Evolutionary conservation across 352 stramenopile species (phyloP).

Genomic region (Phytophthora vignae): DNA sequence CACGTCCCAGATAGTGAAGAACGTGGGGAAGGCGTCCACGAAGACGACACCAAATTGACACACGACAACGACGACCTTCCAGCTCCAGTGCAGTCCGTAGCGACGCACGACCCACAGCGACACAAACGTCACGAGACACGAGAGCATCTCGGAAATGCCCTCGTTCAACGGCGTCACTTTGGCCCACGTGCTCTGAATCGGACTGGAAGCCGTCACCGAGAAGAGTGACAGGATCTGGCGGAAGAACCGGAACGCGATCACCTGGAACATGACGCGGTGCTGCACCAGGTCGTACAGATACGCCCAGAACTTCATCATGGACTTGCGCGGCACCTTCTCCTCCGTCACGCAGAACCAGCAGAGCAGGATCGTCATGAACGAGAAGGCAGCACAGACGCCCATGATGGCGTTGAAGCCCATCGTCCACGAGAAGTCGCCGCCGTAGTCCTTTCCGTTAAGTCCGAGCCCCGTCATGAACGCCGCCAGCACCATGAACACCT

Average conservation of each 20-base stretch:
- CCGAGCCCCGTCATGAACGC: slow-evolving; percentile 55
- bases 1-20: slow-evolving; percentile 75
- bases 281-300: slow-evolving; percentile 55
- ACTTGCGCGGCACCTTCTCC: slow-evolving; percentile 39
- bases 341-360: slow-evolving; percentile 60
- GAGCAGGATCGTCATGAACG: slow-evolving; percentile 47
- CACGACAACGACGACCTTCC: slow-evolving; percentile 49
- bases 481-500: slow-evolving; percentile 47
- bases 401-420: slow-evolving; percentile 69
- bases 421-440: slow-evolving; percentile 55
- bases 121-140: slow-evolving; percentile 47
- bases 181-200: slow-evolving; percentile 63
- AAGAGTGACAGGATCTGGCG: slow-evolving; percentile 55
- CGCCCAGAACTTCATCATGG: slow-evolving; percentile 44
- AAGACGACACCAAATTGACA: slow-evolving; percentile 54
- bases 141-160: slow-evolving; percentile 55
- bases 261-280: slow-evolving; percentile 60
- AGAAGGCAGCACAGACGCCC: slow-evolving; percentile 47
- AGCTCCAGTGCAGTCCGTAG: slow-evolving; percentile 68
- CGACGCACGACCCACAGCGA: slow-evolving; percentile 51
- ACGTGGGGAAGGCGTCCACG: slow-evolving; percentile 55
- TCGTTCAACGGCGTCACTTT: slow-evolving; percentile 69
- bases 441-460: slow-evolving; percentile 58
- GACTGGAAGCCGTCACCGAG: slow-evolving; percentile 52
- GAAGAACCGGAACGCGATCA: slow-evolving; percentile 67